Evolutionary conservation across 208 protist species (phyloP), one percentile per base, ranked within the genome.

Genomic region (Wallacemonas rigidus): DNA sequence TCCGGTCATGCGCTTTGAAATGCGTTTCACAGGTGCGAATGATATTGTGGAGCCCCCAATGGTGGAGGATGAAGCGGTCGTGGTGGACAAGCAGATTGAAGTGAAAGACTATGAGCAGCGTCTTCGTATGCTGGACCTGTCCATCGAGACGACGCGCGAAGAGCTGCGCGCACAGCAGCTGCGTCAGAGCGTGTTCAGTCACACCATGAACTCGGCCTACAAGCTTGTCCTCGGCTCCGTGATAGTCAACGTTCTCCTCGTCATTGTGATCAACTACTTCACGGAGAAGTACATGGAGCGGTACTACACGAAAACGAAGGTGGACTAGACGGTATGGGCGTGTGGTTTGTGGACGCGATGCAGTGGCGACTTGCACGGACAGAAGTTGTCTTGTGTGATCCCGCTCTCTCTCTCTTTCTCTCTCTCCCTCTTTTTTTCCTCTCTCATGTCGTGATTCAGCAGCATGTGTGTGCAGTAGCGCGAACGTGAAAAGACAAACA

Each of bases 221-320:
- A 77, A 84, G 45, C n/a, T 82, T 50, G 79, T 80, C n/a, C 39
- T 90, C n/a, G 74, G 67, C 14, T 81, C 79, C 56, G 65, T 88
- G 14, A 3, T 86, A 35, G 26, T 92, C 8, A 94, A 92, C 58
- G 72, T 89, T n/a, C 41, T 80, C 8, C 74, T 92, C 26, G 83
- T 79, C 3, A 69, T 91, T 53, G 70, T 67, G 1, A 60, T 92
- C 6, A 83, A 36, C 43, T 26, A 82, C 35, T 81, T 76, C 75
- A 73, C 81, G 17, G 81, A 94, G 54, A 72, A 75, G 44, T 91
- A 89, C 51, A 64, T 92, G 60, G 79, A 92, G 57, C 64, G 75
- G 35, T 86, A 81, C 72, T 88, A 85, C 68, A 68, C 84, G 38
- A 94, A 92, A 70, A 72, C 88, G 51, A 94, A 89, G 65, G 80